Evolutionary conservation across 73 alveolate species (phyloP).

Genomic region (Paramecium sonneborni): DNA sequence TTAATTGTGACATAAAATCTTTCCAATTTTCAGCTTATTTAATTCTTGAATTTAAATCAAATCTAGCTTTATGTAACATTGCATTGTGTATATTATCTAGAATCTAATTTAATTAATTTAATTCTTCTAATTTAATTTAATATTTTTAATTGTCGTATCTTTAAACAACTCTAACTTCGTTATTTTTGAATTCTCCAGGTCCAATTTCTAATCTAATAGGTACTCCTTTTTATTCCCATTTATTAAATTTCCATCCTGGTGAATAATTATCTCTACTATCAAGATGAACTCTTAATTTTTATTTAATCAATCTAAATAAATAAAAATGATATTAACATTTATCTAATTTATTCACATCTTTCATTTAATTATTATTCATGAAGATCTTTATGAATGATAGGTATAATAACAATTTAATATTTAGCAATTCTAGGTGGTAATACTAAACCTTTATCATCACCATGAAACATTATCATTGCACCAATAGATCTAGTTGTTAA

Average conservation of each 20-base stretch:
- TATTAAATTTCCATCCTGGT: slow-evolving; percentile 99
- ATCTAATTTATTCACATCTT: slow-evolving; percentile 76
- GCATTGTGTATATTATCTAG: slow-evolving; percentile 88
- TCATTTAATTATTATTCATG: slow-evolving; percentile 74
- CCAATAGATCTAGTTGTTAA: slow-evolving; percentile 97
- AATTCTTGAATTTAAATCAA: slow-evolving; percentile 77
- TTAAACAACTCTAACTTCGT: slow-evolving; percentile 81
- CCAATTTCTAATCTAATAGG: slow-evolving; percentile 99
- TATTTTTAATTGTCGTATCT: slow-evolving; percentile 81
- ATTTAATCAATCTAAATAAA: slow-evolving; percentile 59
- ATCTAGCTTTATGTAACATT: slow-evolving; percentile 89
- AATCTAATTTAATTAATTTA: slow-evolving; percentile 76
- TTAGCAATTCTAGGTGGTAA: slow-evolving; percentile 99
- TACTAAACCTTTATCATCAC: slow-evolving; percentile 99
- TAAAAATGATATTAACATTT: background rate
- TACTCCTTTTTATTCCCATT: slow-evolving; percentile 99
- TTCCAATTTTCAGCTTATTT: slow-evolving; percentile 92
- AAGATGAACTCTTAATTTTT: slow-evolving; percentile 84
- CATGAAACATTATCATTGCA: slow-evolving; percentile 97
- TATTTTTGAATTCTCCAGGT: slow-evolving; percentile 76
- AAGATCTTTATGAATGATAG: slow-evolving; percentile 88
- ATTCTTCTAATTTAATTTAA: slow-evolving; percentile 73
- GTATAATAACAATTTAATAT: slow-evolving; percentile 95
- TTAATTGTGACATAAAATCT: slow-evolving; percentile 90
- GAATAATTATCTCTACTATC: slow-evolving; percentile 97